A percentile compares a stretch with the other conserved stretches of the same genome.
Evolutionary conservation across 371 early-diverging fungal genomes (phyloP).

Genomic region (Coemansia sp.): DNA sequence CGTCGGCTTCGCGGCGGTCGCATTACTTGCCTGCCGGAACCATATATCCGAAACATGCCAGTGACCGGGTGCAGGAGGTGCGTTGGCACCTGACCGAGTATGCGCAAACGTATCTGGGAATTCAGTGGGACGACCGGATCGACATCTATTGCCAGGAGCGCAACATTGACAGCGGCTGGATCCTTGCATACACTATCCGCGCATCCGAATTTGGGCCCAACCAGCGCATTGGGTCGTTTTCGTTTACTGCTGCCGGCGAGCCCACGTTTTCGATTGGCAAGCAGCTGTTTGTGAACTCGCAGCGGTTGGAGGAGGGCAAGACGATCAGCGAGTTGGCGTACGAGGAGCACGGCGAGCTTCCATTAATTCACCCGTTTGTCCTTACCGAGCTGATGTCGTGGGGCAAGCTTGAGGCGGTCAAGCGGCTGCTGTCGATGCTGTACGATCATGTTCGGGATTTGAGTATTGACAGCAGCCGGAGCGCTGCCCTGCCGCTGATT

Average conservation of each 20-base stretch:
- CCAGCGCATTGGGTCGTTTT: conserved; percentile 40
- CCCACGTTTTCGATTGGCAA: conserved; percentile 43
- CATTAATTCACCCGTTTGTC: conserved; percentile 39
- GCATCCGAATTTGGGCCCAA: conserved; percentile 35
- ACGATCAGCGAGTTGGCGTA: conserved; percentile 29
- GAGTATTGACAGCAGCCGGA: conserved; percentile 19
- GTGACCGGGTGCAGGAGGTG: conserved; percentile 42
- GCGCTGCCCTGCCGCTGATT: conserved; percentile 23
- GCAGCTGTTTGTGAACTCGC: conserved; percentile 29
- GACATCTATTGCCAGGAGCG: conserved; percentile 49
- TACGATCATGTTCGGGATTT: conserved; percentile 39
- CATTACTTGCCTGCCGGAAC: conserved; percentile 49
- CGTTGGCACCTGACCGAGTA: conserved; percentile 50
- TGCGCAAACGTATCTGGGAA: conserved; percentile 46
- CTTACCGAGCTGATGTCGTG: conserved; percentile 48
- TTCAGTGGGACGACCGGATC: conserved; percentile 45
- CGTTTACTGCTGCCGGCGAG: conserved; percentile 42
- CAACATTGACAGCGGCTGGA: conserved; percentile 39
- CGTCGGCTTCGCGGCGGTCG: conserved; percentile 46
- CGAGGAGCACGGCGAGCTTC: conserved; percentile 46
- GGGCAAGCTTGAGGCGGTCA: conserved; percentile 37
- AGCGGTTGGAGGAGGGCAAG: conserved; percentile 8
- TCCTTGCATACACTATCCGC: conserved; percentile 22
- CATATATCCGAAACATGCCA: conserved; percentile 30
- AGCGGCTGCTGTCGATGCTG: conserved; percentile 27